Evolutionary conservation across 2,329 filamentous ascomycete genomes (phyloP).

Genomic region (Colletotrichum kahawae): DNA sequence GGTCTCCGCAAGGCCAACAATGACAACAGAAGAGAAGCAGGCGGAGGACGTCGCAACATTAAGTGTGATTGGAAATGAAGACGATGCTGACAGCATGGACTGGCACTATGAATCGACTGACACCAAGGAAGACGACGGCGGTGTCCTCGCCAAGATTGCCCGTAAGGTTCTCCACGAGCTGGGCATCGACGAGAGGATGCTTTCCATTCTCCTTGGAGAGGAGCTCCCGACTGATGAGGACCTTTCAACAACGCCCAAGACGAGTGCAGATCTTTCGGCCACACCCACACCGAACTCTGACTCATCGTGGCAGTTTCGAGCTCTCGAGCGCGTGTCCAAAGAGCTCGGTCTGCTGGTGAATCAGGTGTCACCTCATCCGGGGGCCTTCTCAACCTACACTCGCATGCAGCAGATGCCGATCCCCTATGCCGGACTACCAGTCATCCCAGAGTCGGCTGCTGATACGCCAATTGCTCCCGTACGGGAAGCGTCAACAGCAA

Average conservation of each 20-base stretch:
- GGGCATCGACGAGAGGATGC: conserved; percentile 83
- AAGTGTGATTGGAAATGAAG: conserved; percentile 30
- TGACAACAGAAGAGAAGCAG: conserved; percentile 30
- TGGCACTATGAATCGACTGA: conserved; percentile 56
- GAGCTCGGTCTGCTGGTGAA: conserved; percentile 86
- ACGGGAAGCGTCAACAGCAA: conserved; percentile 57
- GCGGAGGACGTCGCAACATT: conserved; percentile 35
- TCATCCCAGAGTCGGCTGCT: conserved; percentile 59
- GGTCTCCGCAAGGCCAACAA: conserved; percentile 46
- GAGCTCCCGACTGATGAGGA: conserved; percentile 62
- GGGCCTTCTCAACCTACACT: conserved; percentile 84
- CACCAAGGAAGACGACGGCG: conserved; percentile 60
- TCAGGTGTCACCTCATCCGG: conserved; percentile 78
- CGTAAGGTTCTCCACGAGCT: conserved; percentile 86
- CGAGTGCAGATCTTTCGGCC: conserved; percentile 28
- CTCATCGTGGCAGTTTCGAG: conserved; percentile 73
- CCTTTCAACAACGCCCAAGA: conserved; percentile 52
- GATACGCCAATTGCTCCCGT: conserved; percentile 28
- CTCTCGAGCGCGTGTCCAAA: conserved; percentile 83
- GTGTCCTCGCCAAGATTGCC: conserved; percentile 82
- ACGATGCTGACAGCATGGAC: conserved; percentile 46
- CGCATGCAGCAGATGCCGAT: conserved; percentile 67
- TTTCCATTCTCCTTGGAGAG: conserved; percentile 89
- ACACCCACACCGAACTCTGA: conserved; percentile 37
- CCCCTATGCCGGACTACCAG: conserved; percentile 79